Evolutionary conservation across 2,329 filamentous ascomycete genomes (phyloP).

Genomic region (Cladophialophora bantiana): DNA sequence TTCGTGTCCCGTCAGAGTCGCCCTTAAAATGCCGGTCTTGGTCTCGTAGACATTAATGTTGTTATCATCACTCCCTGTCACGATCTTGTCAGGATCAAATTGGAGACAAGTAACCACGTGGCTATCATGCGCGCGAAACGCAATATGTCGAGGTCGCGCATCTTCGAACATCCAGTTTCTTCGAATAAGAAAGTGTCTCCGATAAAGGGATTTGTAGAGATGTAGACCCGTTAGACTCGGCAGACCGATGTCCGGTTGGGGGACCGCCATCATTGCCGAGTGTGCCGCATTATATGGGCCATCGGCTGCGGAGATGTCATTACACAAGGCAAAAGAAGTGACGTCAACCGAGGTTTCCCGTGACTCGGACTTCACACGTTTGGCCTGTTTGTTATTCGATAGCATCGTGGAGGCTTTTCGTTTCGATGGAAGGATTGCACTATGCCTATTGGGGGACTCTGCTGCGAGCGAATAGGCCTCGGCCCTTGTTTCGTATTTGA

Average conservation of each 20-base stretch:
- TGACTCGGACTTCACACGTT: slow-evolving; percentile 59
- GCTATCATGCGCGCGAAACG: slow-evolving; percentile 92
- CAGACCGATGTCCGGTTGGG: slow-evolving; percentile 80
- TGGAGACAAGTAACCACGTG: slow-evolving; percentile 98
- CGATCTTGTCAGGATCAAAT: slow-evolving; percentile 97
- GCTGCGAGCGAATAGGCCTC: slow-evolving; percentile 30
- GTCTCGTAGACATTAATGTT: slow-evolving; percentile 98
- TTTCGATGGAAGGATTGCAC: slow-evolving; percentile 48
- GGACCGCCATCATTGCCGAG: slow-evolving; percentile 81
- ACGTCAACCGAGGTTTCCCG: slow-evolving; percentile 50
- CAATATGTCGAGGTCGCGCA: slow-evolving; percentile 86
- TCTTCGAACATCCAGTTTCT: slow-evolving; percentile 88
- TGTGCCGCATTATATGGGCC: slow-evolving; percentile 87
- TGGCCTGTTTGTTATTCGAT: slow-evolving; percentile 60
- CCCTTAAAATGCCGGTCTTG: slow-evolving; percentile 84
- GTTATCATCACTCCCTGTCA: slow-evolving; percentile 96
- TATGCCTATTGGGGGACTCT: slow-evolving; percentile 28
- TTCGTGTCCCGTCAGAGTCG: slow-evolving; percentile 88
- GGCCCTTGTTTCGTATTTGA: slow-evolving; percentile 50
- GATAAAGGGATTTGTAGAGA: slow-evolving; percentile 95
- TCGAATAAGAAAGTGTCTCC: slow-evolving; percentile 87
- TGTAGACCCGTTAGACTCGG: slow-evolving; percentile 82
- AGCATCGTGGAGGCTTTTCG: slow-evolving; percentile 57
- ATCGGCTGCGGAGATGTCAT: slow-evolving; percentile 65
- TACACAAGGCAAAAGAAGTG: slow-evolving; percentile 55